These are phyloP conservation scores for Millerozyma acaciae DNA, from an alignment of 805 yeast genomes.

Conservation along the genomic window DNA sequence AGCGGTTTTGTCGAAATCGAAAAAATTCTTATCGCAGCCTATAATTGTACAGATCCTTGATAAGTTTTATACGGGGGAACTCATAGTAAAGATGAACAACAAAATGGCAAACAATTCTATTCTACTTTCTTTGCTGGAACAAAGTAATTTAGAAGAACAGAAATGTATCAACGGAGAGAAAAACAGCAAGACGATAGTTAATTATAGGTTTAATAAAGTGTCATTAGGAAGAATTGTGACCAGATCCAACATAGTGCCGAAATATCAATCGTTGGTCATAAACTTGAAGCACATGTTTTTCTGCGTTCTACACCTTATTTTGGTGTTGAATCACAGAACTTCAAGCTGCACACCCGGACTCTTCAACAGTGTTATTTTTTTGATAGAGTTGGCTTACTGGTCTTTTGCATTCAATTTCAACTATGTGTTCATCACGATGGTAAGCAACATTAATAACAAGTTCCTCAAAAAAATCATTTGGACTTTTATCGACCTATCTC, in stretches of 20 bases:
- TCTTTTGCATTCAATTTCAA: constrained; percentile 44
- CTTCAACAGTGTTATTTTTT: constrained; percentile 8
- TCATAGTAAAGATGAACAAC: constrained; percentile 24
- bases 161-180: constrained; percentile 6
- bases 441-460: constrained; percentile 41
- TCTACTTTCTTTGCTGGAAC: constrained; percentile 2
- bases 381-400: constrained; percentile 39
- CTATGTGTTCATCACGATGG: constrained; percentile 42
- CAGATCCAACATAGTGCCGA: constrained; percentile 35
- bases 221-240: constrained; percentile 27
- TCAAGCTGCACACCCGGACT: constrained; percentile 11
- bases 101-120: constrained; percentile 5
- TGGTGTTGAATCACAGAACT: constrained; percentile 17
- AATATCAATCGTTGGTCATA: constrained; percentile 38
- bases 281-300: constrained; percentile 31
- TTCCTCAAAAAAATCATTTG: constrained; percentile 49
- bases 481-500: constrained; percentile 46
- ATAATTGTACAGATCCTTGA: constrained; percentile 43
- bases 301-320: constrained; percentile 26
- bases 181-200: constrained; percentile 18
- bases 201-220: constrained; percentile 29
- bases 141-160: constrained; percentile 13
- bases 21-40: constrained; percentile 50
- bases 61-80: constrained; percentile 50
- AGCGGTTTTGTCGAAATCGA: constrained; percentile 50